Percentiles rank a stretch among this genome's conserved stretches.
phyloP scores from a whole-genome alignment of 2,329 filamentous ascomycete species.

The Didymella lethalis region DNA sequence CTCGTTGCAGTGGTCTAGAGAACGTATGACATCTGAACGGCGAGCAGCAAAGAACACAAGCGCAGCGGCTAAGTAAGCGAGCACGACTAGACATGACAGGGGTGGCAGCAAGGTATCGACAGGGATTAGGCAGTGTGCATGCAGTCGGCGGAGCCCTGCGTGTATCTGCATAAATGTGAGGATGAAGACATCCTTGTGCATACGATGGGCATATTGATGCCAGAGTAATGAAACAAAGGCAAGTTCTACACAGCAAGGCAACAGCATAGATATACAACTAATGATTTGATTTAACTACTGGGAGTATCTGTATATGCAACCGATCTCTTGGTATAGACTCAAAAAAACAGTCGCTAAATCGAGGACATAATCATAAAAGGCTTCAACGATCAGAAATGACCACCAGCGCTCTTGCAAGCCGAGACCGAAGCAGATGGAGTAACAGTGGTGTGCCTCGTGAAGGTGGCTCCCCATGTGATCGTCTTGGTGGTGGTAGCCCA shows the following conservation, averaged over 20 bases:
- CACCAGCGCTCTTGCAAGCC: slow-evolving; percentile 46
- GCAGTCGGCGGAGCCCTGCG: slow-evolving; percentile 2
- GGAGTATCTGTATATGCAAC: slow-evolving; percentile 6
- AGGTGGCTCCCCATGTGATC: slow-evolving; percentile 47
- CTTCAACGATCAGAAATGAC: slow-evolving; percentile 33
- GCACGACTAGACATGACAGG: slow-evolving; percentile 5
- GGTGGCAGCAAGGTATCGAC: neutral
- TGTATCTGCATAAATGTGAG: neutral
- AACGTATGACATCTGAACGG: slow-evolving; percentile 1
- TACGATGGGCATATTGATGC: neutral
- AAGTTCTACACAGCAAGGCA: neutral
- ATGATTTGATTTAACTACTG: neutral
- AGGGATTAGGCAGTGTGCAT: neutral
- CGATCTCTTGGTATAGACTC: neutral
- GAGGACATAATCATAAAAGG: neutral
- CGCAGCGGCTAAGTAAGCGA: slow-evolving; percentile 7
- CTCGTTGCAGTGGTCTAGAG: neutral
- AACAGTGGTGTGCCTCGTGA: slow-evolving; percentile 45
- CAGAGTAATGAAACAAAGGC: neutral
- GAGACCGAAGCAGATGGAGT: slow-evolving; percentile 48
- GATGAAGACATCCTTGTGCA: neutral
- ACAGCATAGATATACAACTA: neutral
- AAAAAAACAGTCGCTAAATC: slow-evolving; percentile 1
- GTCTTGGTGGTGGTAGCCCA: slow-evolving; percentile 44
- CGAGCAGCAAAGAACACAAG: slow-evolving; percentile 1